Base-by-base conservation (phyloP, 192 early-diverging fungal species). In the Umbelopsis vinacea region DNA sequence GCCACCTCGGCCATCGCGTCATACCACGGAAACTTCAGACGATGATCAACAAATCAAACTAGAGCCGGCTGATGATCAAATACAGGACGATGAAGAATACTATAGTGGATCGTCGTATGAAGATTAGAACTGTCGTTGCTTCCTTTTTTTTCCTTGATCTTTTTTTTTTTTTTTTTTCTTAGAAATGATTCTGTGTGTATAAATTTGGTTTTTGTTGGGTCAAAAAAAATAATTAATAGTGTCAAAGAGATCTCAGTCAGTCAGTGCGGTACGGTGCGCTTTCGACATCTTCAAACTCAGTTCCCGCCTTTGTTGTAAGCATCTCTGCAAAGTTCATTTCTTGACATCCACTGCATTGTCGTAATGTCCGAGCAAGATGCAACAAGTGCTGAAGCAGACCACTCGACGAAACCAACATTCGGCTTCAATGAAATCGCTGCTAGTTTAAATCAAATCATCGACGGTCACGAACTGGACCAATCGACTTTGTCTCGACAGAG, bases 1-100 rank as follows among this genome's bases (percentile, higher is more conserved):
- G 26, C 33, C 57, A 14, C 57, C 57, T n/a, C 26, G 29, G 33
- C 57, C 57, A 63, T 63, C 57, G 26, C 26, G 57, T 19, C 57
- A 63, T 19, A 63, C 29, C 33, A 63, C 57, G 4, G 29, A 63
- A 63, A 29, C 57, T 63, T 63, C 29, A 14, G 57, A 63, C 17
- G 57, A 38, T 0, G 57, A 63, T 63, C 57, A 63, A 7, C 57
- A 63, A 63, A 33, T 63, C 6, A 63, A 63, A 63, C 26, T 63
- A 19, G 57, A 63, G 57, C 57, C 23, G n/a, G 33, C 10, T 12
- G 57, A 63, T 37, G 57, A 37, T 14, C 26, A 17, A n/a, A 37
- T 63, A 37, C 26, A 63, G 14, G 57, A 63, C 15, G 57, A n/a
- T n/a, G n/a, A 63, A 8, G 29, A 26, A 15, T 63, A 63, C 35